A percentile compares a stretch with the other conserved stretches of the same genome.
Evolutionary conservation across 371 early-diverging fungal species (phyloP).

Genomic region (Phascolomyces articulosus): DNA sequence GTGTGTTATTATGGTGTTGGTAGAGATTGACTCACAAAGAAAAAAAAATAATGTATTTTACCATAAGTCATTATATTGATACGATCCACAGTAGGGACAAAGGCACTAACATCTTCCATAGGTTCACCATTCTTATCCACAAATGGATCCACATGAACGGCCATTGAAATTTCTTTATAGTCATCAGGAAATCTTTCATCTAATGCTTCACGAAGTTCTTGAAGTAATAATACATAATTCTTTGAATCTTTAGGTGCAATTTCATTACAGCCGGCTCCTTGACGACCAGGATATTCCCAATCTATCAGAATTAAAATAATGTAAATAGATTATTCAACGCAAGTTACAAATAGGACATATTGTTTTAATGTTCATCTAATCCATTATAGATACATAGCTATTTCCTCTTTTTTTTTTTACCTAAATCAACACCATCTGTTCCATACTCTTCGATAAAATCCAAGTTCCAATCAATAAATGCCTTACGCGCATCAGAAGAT

Average conservation of each 20-base stretch:
- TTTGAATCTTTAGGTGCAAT: constrained; percentile 51
- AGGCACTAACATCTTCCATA: constrained; percentile 59
- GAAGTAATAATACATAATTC: constrained; percentile 56
- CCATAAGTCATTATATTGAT: constrained; percentile 69
- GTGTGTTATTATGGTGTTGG: no score
- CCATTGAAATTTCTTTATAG: constrained; percentile 71
- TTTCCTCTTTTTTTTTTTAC: no score
- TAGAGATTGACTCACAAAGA: not conserved
- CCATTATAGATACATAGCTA: no score
- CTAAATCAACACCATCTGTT: constrained; percentile 64
- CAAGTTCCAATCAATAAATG: constrained; percentile 62
- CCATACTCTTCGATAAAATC: constrained; percentile 45
- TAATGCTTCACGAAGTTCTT: constrained; percentile 64
- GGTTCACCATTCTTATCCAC: constrained; percentile 47
- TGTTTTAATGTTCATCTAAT: no score
- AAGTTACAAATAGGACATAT: no score
- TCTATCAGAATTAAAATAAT: no score
- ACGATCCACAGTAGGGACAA: constrained; percentile 66
- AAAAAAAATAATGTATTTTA: constrained; percentile 12
- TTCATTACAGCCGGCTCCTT: constrained; percentile 72
- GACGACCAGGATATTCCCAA: constrained; percentile 84
- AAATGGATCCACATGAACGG: constrained; percentile 71
- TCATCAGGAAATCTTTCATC: constrained; percentile 58
- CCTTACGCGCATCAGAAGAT: constrained; percentile 34
- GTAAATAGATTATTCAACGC: no score